These are phyloP conservation scores for Mitragyna speciosa DNA, from an alignment of 257 asterid species.

Conservation along the genomic window DNA sequence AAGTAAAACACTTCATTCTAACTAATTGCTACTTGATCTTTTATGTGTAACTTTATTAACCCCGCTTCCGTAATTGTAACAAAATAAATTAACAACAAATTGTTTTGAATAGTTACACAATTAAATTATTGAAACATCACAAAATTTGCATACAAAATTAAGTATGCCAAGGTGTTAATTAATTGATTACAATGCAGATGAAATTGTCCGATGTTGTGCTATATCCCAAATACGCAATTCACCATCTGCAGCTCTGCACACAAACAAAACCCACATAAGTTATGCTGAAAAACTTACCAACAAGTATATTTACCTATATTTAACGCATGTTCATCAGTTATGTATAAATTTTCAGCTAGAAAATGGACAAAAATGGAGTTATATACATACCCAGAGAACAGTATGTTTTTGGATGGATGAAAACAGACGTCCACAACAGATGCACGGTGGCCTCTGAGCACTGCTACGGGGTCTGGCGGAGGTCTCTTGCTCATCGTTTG, in stretches of 20 bases:
- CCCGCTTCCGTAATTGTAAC: not conserved
- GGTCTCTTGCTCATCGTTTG: constrained; percentile 54
- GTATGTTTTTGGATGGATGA: constrained; percentile 61
- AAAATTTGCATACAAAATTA: not conserved
- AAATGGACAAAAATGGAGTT: not conserved
- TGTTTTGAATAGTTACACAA: not conserved
- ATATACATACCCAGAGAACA: constrained; percentile 56
- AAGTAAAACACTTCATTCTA: not conserved
- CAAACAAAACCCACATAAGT: not conserved
- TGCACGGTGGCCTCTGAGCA: constrained; percentile 94
- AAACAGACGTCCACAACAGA: constrained; percentile 79
- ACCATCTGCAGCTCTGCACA: constrained; percentile 69
- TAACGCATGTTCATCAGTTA: not conserved
- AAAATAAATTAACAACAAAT: not conserved
- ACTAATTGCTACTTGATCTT: not conserved
- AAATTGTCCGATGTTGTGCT: constrained; percentile 65
- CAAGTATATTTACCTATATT: not conserved
- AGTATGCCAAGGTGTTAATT: not conserved
- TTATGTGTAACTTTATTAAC: not conserved
- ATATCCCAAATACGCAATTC: constrained; percentile 87
- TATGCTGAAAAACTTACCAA: not conserved
- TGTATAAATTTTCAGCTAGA: not conserved
- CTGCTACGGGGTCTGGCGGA: constrained; percentile 88
- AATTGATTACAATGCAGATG: constrained; percentile 61
- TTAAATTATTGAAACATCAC: too few species aligned